phyloP scores from a whole-genome alignment of 768 basidiomycete genomes.

The Collybiopsis luxurians region DNA sequence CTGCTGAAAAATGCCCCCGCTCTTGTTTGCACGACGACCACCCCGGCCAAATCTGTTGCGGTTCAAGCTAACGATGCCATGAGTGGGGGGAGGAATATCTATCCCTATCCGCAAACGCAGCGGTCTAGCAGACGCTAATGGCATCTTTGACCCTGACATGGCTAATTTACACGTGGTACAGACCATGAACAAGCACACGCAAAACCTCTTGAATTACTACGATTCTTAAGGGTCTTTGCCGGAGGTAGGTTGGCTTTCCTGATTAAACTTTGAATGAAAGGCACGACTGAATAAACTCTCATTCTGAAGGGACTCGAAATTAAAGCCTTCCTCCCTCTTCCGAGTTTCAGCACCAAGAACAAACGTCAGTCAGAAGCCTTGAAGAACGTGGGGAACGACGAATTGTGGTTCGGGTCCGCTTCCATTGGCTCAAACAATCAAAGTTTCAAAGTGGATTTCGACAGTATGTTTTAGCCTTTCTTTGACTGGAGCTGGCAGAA shows the following conservation, averaged over 20 bases:
- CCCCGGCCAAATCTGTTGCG: too few relatives aligned
- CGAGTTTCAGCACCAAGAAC: background rate
- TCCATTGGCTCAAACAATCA: background rate
- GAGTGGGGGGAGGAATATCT: too few relatives aligned
- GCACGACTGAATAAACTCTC: background rate
- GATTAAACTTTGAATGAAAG: background rate
- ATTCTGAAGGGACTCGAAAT: background rate
- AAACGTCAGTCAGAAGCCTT: conserved; percentile 29
- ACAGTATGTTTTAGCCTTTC: background rate
- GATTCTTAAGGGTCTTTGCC: background rate
- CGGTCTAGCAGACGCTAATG: background rate
- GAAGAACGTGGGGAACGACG: conserved; percentile 31
- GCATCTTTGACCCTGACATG: conserved; percentile 3
- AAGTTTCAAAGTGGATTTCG: conserved; percentile 1
- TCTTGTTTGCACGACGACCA: too few relatives aligned
- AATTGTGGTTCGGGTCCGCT: conserved; percentile 15
- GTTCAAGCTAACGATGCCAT: too few relatives aligned
- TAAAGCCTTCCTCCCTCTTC: background rate
- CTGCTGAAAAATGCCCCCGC: too few relatives aligned
- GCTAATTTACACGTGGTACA: background rate
- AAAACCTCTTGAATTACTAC: conserved; percentile 1
- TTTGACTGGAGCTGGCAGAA: background rate
- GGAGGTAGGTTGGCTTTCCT: background rate
- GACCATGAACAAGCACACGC: conserved; percentile 2
- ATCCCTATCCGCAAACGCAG: conserved; percentile 2